phyloP scores from a whole-genome alignment of 2,329 filamentous ascomycete genomes.

The Aspergillus sp. region DNA sequence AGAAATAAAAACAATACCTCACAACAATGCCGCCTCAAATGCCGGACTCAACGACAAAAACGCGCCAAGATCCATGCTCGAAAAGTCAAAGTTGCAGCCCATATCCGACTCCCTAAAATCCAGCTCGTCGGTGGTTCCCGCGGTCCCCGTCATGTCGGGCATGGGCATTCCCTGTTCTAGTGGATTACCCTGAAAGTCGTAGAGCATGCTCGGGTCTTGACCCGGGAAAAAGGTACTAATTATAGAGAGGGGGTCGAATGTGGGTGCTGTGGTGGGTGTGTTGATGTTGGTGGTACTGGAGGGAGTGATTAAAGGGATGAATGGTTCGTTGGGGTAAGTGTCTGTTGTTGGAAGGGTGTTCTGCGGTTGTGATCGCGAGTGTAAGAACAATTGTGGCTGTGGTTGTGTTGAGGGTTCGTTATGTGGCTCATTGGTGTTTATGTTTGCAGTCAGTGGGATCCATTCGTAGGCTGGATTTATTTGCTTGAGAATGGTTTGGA shows the following conservation, averaged over 20 bases:
- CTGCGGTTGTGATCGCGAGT: neutral
- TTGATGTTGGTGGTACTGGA: neutral
- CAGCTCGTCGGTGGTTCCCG: slow-evolving; percentile 35
- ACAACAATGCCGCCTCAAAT: slow-evolving; percentile 19
- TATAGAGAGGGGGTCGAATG: neutral
- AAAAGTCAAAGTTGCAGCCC: slow-evolving; percentile 47
- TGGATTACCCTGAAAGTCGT: slow-evolving; percentile 29
- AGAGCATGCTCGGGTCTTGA: slow-evolving; percentile 15
- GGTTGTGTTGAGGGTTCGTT: neutral
- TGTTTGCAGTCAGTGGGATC: slow-evolving; percentile 12
- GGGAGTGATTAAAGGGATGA: neutral
- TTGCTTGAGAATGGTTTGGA: slow-evolving; percentile 39
- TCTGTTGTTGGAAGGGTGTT: neutral
- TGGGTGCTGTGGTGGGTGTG: neutral
- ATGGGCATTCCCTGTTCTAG: slow-evolving; percentile 28
- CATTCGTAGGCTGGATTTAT: slow-evolving; percentile 38
- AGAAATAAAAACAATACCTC: too few relatives aligned
- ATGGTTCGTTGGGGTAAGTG: neutral
- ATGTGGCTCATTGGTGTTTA: neutral
- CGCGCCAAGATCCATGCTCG: slow-evolving; percentile 45
- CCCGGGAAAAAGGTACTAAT: neutral
- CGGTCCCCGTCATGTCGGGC: slow-evolving; percentile 23
- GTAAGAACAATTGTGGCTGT: neutral
- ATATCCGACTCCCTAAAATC: slow-evolving; percentile 44
- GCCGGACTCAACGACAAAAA: slow-evolving; percentile 43